These are phyloP conservation scores for Hymenoscyphus scutula DNA, from an alignment of 2,329 filamentous ascomycete genomes.

Conservation along the genomic window DNA sequence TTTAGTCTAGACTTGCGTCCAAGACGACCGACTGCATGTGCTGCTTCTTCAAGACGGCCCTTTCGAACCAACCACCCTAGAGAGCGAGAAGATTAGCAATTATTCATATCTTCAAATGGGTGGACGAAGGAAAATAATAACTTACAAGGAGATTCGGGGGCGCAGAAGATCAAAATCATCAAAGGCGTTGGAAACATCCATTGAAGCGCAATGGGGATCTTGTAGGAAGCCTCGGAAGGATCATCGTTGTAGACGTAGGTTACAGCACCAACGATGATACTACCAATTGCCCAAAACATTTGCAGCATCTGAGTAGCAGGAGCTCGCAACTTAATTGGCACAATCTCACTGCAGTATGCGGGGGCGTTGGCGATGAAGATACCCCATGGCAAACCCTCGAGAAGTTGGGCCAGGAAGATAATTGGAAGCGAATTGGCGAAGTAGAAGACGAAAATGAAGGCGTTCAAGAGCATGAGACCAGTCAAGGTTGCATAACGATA, in stretches of 20 bases:
- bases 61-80: slow-evolving; percentile 48
- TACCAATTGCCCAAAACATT: slow-evolving; percentile 64
- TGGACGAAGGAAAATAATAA: too few relatives aligned
- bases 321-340: slow-evolving; percentile 55
- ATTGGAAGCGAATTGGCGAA: slow-evolving; percentile 44
- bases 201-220: slow-evolving; percentile 50
- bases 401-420: slow-evolving; percentile 53
- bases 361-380: slow-evolving; percentile 65
- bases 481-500: slow-evolving; percentile 59
- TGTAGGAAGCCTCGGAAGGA: slow-evolving; percentile 39
- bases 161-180: slow-evolving; percentile 47
- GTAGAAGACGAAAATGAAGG: slow-evolving; percentile 41
- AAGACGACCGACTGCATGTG: slow-evolving; percentile 48
- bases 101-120: too few relatives aligned
- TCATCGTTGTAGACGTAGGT: slow-evolving; percentile 51
- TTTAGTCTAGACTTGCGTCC: slow-evolving; percentile 43
- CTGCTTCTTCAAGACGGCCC: slow-evolving; percentile 41
- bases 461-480: slow-evolving; percentile 56
- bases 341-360: slow-evolving; percentile 61
- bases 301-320: slow-evolving; percentile 61
- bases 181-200: slow-evolving; percentile 54
- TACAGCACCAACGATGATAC: slow-evolving; percentile 57
- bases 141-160: slow-evolving; percentile 41
- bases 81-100: too few relatives aligned
- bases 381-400: slow-evolving; percentile 64